Evolutionary conservation across 169 alveolate species (phyloP).

Genomic region (Besnoitia besnoiti): DNA sequence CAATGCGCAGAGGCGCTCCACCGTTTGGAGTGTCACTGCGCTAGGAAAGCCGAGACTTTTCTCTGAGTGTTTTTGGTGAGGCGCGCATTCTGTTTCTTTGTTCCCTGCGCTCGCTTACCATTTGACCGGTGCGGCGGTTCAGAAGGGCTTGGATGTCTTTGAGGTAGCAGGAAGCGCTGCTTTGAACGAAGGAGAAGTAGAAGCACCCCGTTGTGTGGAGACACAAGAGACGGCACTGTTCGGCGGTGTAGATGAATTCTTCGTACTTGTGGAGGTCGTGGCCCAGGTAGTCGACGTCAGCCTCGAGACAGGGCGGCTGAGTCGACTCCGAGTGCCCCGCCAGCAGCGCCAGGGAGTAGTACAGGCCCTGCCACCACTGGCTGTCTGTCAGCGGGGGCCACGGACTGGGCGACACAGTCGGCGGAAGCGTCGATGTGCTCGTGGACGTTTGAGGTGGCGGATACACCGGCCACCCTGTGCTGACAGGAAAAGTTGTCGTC

Average conservation of each 20-base stretch:
- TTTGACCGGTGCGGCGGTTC: neutral
- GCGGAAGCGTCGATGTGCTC: neutral
- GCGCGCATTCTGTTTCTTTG: neutral
- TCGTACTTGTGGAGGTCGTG: neutral
- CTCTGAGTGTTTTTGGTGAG: too few relatives aligned
- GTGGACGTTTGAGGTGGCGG: neutral
- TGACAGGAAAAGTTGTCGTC: neutral
- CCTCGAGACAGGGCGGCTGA: neutral
- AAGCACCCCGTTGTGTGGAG: neutral
- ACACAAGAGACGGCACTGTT: constrained; percentile 13
- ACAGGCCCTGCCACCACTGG: neutral
- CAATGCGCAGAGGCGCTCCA: too few relatives aligned
- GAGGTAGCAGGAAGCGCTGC: neutral
- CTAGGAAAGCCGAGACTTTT: too few relatives aligned
- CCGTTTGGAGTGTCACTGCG: too few relatives aligned
- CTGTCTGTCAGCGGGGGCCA: neutral
- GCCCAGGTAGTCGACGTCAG: neutral
- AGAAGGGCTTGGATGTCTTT: neutral
- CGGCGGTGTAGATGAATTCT: neutral
- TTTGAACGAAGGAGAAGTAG: neutral
- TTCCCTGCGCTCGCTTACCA: neutral
- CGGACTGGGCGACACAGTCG: too few relatives aligned
- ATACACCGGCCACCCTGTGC: neutral
- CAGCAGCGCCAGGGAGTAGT: neutral
- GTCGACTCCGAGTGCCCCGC: neutral